Percentiles rank a stretch among this genome's conserved stretches.
Conservation (phyloP, 331 rosid genomes). For the Saraca asoca region DNA sequence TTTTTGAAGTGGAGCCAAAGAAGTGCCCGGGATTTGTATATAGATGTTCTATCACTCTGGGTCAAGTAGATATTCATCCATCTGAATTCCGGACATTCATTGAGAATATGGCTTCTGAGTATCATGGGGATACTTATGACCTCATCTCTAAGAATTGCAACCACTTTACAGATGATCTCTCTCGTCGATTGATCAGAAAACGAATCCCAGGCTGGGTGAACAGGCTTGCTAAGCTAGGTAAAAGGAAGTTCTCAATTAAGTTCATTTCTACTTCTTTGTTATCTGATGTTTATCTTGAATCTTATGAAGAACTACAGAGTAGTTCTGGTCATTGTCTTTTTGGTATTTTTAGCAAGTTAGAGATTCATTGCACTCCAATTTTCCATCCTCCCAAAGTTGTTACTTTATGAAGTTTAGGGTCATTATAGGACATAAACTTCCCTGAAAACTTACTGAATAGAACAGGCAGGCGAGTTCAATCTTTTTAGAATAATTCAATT, state of each 20-base stretch:
- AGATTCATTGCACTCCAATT: constrained; percentile 1
- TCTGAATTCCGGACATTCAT: constrained; percentile 66
- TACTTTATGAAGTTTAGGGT: constrained; percentile 10
- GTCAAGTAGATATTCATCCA: constrained; percentile 48
- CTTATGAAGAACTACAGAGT: neutral
- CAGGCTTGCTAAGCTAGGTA: constrained; percentile 94
- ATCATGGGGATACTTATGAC: constrained; percentile 91
- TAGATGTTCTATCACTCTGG: constrained; percentile 69
- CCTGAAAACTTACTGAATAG: constrained; percentile 5
- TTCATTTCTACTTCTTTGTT: constrained; percentile 11
- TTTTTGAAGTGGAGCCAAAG: constrained; percentile 89
- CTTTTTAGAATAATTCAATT: neutral
- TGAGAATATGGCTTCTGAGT: constrained; percentile 73
- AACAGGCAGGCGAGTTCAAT: neutral
- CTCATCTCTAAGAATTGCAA: constrained; percentile 92
- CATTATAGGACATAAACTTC: constrained; percentile 16
- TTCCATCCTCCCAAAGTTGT: constrained; percentile 11
- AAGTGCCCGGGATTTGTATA: constrained; percentile 80
- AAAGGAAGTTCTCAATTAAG: constrained; percentile 16
- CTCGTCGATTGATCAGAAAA: constrained; percentile 61
- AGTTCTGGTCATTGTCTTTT: constrained; percentile 21
- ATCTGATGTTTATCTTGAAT: constrained; percentile 23
- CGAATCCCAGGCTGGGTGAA: constrained; percentile 90
- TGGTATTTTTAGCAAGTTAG: constrained; percentile 7
- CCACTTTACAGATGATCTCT: constrained; percentile 79